phyloP scores from a whole-genome alignment of 2,329 filamentous ascomycete species.

The Verticillium alfalfae region DNA sequence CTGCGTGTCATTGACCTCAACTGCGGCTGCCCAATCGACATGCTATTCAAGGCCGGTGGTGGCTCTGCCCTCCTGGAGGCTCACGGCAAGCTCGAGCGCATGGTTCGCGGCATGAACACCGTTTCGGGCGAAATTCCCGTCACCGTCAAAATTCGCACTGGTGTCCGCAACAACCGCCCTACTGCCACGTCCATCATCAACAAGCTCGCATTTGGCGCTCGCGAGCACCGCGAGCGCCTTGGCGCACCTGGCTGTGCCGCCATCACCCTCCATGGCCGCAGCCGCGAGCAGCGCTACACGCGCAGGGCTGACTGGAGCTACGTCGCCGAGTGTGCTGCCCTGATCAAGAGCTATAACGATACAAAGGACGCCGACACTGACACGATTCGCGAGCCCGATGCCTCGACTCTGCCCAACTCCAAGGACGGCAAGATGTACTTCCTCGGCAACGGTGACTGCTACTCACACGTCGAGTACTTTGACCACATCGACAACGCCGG shows the following conservation, averaged over 20 bases:
- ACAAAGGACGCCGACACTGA: constrained; percentile 63
- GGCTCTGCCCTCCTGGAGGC: constrained; percentile 90
- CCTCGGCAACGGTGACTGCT: constrained; percentile 94
- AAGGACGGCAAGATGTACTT: constrained; percentile 75
- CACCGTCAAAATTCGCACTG: constrained; percentile 91
- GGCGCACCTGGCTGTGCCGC: constrained; percentile 84
- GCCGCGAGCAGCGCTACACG: constrained; percentile 90
- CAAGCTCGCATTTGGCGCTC: constrained; percentile 73
- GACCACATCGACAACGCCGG: constrained; percentile 68
- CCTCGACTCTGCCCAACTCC: constrained; percentile 62
- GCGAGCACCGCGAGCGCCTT: constrained; percentile 62
- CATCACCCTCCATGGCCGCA: constrained; percentile 91
- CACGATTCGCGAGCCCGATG: constrained; percentile 72
- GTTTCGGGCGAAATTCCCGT: constrained; percentile 89
- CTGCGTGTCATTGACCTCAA: constrained; percentile 92
- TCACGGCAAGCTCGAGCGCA: constrained; percentile 84
- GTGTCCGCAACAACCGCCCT: constrained; percentile 72
- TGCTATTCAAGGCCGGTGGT: constrained; percentile 81
- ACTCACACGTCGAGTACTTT: constrained; percentile 85
- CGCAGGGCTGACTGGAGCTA: constrained; percentile 91
- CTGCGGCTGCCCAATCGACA: constrained; percentile 94
- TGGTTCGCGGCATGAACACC: constrained; percentile 91
- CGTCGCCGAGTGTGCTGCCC: constrained; percentile 80
- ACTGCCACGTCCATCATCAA: constrained; percentile 78
- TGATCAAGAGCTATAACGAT: constrained; percentile 75